A percentile compares a stretch with the other conserved stretches of the same genome.
phyloP scores from a whole-genome alignment of 306 rosid genomes.

The Malus sieversii region DNA sequence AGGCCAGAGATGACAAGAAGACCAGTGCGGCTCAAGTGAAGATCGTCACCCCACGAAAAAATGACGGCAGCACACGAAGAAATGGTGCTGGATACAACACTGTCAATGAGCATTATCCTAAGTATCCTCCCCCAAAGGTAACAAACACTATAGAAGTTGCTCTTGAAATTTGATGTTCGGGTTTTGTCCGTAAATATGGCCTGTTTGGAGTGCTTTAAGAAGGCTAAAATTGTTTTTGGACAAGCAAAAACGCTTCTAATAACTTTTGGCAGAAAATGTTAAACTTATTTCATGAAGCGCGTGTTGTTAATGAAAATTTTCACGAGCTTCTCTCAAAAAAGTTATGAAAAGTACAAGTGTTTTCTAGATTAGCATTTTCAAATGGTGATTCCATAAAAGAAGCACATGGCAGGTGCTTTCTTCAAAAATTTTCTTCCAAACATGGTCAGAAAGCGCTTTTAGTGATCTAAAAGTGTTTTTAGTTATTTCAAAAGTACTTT shows the following conservation, averaged over 20 bases:
- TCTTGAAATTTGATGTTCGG: background rate
- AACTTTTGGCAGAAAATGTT: background rate
- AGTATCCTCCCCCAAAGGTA: conserved; percentile 42
- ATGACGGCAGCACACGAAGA: conserved; percentile 20
- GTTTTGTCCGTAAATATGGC: background rate
- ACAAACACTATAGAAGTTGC: background rate
- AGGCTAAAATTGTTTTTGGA: background rate
- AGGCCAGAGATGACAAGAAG: conserved; percentile 86
- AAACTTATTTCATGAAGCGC: too few relatives aligned
- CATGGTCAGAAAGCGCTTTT: too few relatives aligned
- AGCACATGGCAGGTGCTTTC: too few relatives aligned
- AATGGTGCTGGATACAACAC: conserved; percentile 7
- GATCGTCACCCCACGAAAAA: conserved; percentile 24
- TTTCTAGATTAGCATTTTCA: too few relatives aligned
- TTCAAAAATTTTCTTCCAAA: too few relatives aligned
- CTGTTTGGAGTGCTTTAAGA: background rate
- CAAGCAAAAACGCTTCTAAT: background rate
- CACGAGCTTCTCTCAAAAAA: too few relatives aligned
- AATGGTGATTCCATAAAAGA: too few relatives aligned
- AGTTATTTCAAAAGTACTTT: background rate
- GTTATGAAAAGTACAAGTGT: too few relatives aligned
- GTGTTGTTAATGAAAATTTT: too few relatives aligned
- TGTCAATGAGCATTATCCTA: conserved; percentile 18
- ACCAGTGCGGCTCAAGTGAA: conserved; percentile 21
- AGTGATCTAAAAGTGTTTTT: background rate